Conservation (phyloP, 352 stramenopile genomes). For the Globisporangium echinulatum region DNA sequence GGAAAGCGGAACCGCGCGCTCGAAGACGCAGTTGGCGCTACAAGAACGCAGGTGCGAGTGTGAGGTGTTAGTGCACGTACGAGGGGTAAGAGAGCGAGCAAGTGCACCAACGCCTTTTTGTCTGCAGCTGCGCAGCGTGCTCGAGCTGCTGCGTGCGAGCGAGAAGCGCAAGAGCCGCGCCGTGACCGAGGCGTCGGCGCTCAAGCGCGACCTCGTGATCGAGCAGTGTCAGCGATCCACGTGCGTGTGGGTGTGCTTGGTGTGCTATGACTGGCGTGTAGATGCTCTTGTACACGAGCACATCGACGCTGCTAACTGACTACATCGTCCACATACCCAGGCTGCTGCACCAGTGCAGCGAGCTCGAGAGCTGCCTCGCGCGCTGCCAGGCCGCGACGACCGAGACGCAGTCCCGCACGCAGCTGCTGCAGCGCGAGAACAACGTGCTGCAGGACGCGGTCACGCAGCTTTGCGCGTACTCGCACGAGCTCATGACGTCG, state of each 20-base stretch:
- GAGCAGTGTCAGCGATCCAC: slow-evolving; percentile 51
- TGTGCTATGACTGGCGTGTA: no score
- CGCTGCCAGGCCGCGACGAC: slow-evolving; percentile 27
- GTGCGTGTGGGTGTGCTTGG: slow-evolving; percentile 17
- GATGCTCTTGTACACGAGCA: no score
- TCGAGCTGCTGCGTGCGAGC: slow-evolving; percentile 27
- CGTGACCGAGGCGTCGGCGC: slow-evolving; percentile 19
- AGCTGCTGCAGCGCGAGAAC: slow-evolving; percentile 45
- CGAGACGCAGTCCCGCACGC: slow-evolving; percentile 26
- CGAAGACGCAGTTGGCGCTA: slow-evolving; percentile 27
- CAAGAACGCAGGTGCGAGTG: slow-evolving; percentile 27
- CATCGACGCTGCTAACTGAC: no score
- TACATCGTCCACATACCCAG: slow-evolving; percentile 10
- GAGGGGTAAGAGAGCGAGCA: not conserved
- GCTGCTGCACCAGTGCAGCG: slow-evolving; percentile 39
- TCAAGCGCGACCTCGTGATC: slow-evolving; percentile 51
- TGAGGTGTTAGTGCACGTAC: no score
- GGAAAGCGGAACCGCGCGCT: slow-evolving; percentile 42
- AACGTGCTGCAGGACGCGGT: slow-evolving; percentile 37
- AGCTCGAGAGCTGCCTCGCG: slow-evolving; percentile 44
- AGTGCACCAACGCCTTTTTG: not conserved
- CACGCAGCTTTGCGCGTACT: slow-evolving; percentile 46
- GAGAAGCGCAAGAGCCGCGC: slow-evolving; percentile 33
- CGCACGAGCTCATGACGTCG: slow-evolving; percentile 33
- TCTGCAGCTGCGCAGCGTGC: slow-evolving; percentile 26